phyloP scores from a whole-genome alignment of 2,329 filamentous ascomycete species.

The Berkeleyomyces basicola region DNA sequence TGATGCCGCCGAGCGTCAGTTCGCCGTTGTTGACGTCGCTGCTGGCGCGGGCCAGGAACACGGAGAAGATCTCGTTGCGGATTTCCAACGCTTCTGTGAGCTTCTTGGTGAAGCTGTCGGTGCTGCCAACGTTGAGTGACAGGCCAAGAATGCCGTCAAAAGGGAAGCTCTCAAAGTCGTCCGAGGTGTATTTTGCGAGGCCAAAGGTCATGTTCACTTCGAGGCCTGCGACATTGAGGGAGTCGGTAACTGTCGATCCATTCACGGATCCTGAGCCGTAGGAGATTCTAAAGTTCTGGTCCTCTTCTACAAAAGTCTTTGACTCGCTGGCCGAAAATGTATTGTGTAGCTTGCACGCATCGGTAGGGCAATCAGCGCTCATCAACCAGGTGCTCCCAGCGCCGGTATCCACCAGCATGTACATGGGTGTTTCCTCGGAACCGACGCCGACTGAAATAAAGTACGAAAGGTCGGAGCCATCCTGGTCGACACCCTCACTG shows the following conservation, averaged over 20 bases:
- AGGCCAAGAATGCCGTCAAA: constrained; percentile 81
- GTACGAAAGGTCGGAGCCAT: constrained; percentile 50
- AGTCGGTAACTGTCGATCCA: constrained; percentile 51
- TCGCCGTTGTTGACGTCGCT: constrained; percentile 57
- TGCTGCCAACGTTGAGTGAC: constrained; percentile 42
- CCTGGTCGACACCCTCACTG: constrained; percentile 42
- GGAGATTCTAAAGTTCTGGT: constrained; percentile 43
- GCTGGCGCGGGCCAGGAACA: constrained; percentile 50
- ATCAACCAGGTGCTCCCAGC: constrained; percentile 73
- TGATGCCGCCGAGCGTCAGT: constrained; percentile 57
- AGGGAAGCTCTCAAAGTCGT: constrained; percentile 60
- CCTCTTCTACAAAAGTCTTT: constrained; percentile 37
- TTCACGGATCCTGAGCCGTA: constrained; percentile 66
- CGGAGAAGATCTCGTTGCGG: constrained; percentile 31
- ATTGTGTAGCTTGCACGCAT: constrained; percentile 52
- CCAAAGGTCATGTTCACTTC: constrained; percentile 52
- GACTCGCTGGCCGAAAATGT: constrained; percentile 53
- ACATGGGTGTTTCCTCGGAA: constrained; percentile 34
- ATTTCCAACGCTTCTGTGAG: constrained; percentile 46
- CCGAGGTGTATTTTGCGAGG: constrained; percentile 51
- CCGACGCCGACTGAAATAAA: constrained; percentile 42
- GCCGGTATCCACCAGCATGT: constrained; percentile 50
- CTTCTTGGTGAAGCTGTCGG: constrained; percentile 50
- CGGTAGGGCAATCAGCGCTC: constrained; percentile 47
- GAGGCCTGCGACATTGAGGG: constrained; percentile 48